Percentiles rank a stretch among this genome's conserved stretches.
Conservation (phyloP, 441 rosid species). For the Theobroma grandiflorum region DNA sequence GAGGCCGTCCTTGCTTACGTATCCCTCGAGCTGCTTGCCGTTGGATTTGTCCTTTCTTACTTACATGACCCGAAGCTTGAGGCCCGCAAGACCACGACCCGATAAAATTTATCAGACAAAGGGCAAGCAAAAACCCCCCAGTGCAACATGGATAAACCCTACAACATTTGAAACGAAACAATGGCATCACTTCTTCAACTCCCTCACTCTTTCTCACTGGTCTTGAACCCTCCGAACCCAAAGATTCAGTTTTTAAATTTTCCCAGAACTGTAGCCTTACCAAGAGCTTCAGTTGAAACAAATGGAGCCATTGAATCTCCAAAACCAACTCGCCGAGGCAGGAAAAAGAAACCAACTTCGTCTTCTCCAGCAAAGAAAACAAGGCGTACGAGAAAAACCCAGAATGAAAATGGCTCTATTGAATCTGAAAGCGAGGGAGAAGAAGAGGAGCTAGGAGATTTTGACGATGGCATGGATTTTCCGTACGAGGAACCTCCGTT, state of each 20-base stretch:
- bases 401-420: conserved; percentile 30
- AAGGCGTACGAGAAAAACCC: conserved; percentile 30
- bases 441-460: conserved; percentile 45
- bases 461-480: conserved; percentile 76
- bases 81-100: conserved; percentile 30
- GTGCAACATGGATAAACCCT: conserved; percentile 56
- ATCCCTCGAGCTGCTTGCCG: conserved; percentile 7
- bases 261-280: conserved; percentile 18
- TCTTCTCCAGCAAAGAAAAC: conserved; percentile 36
- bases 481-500: conserved; percentile 81
- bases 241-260: conserved; percentile 11
- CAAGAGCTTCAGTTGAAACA: conserved; percentile 46
- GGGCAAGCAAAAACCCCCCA: not conserved
- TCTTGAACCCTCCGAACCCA: conserved; percentile 33
- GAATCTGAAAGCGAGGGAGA: conserved; percentile 27
- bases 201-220: conserved; percentile 43
- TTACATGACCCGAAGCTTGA: conserved; percentile 12
- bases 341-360: conserved; percentile 55
- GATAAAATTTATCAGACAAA: conserved; percentile 24
- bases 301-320: conserved; percentile 55
- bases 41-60: conserved; percentile 16
- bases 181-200: conserved; percentile 71
- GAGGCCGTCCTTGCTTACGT: conserved; percentile 7
- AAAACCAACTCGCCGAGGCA: conserved; percentile 68
- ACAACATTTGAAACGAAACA: conserved; percentile 20